These are phyloP conservation scores for Phytophthora vignae DNA, from an alignment of 352 stramenopile species.

Conservation along the genomic window DNA sequence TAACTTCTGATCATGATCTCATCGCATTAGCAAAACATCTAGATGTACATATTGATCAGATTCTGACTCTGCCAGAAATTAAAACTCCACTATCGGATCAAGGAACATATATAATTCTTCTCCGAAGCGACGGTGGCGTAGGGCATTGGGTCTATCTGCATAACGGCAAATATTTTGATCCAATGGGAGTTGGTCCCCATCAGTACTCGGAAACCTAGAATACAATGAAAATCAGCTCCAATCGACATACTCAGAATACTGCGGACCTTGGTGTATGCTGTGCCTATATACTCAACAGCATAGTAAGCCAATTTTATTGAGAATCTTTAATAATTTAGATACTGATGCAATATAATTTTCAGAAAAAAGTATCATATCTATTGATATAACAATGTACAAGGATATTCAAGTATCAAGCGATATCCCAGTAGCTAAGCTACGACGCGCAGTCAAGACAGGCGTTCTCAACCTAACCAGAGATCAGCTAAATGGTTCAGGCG, in stretches of 20 bases:
- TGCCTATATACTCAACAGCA: neutral
- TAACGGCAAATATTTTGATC: no score
- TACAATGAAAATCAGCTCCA: no score
- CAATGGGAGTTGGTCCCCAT: no score
- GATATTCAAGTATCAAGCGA: conserved; percentile 6
- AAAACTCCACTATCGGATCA: neutral
- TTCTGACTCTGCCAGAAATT: conserved; percentile 8
- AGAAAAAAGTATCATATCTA: neutral
- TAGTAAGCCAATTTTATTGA: neutral
- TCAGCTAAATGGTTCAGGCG: conserved; percentile 8
- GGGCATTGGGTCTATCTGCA: no score
- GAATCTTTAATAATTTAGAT: neutral
- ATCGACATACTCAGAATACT: no score
- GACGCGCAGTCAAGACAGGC: neutral
- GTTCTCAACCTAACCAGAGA: conserved; percentile 4
- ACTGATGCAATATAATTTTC: neutral
- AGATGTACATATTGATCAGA: conserved; percentile 9
- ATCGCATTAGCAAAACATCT: conserved; percentile 1
- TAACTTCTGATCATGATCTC: neutral
- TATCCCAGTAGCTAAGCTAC: conserved; percentile 7
- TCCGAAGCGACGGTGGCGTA: no score
- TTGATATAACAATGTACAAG: conserved; percentile 4
- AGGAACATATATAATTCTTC: neutral
- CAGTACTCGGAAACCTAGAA: no score
- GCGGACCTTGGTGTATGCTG: no score